A percentile compares a stretch with the other conserved stretches of the same genome.
phyloP scores from a whole-genome alignment of 2,329 filamentous ascomycete species.

The Colletotrichum salicis region DNA sequence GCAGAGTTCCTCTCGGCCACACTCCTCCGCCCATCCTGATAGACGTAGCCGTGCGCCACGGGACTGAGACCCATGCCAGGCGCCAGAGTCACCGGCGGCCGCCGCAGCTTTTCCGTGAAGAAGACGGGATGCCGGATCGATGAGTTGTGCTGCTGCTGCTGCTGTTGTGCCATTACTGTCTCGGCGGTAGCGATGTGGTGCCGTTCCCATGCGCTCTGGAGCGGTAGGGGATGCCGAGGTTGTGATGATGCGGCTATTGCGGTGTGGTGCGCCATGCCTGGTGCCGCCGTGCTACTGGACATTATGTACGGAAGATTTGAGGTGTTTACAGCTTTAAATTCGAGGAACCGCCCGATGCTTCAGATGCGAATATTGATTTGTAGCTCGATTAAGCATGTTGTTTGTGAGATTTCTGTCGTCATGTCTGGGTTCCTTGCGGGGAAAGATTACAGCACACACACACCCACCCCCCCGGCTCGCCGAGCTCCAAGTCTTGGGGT shows the following conservation, averaged over 20 bases:
- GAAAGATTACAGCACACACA: slow-evolving; percentile 13
- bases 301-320: background rate
- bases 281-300: background rate
- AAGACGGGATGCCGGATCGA: slow-evolving; percentile 79
- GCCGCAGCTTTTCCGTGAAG: slow-evolving; percentile 73
- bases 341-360: too few relatives aligned
- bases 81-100: slow-evolving; percentile 56
- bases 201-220: slow-evolving; percentile 42
- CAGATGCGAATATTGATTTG: too few relatives aligned
- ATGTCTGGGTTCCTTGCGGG: slow-evolving; percentile 27
- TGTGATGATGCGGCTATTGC: background rate
- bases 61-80: slow-evolving; percentile 51
- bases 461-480: background rate
- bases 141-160: slow-evolving; percentile 56
- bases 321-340: background rate
- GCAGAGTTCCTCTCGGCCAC: slow-evolving; percentile 39
- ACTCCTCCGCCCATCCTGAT: slow-evolving; percentile 54
- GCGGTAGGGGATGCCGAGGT: slow-evolving; percentile 3
- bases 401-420: slow-evolving; percentile 23
- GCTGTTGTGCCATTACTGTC: background rate
- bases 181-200: slow-evolving; percentile 37
- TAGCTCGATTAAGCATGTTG: background rate
- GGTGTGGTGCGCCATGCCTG: slow-evolving; percentile 22
- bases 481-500: background rate
- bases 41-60: slow-evolving; percentile 70